Percentiles rank a stretch among this genome's conserved stretches.
phyloP scores from a whole-genome alignment of 768 basidiomycete genomes.

The Russula lepida region DNA sequence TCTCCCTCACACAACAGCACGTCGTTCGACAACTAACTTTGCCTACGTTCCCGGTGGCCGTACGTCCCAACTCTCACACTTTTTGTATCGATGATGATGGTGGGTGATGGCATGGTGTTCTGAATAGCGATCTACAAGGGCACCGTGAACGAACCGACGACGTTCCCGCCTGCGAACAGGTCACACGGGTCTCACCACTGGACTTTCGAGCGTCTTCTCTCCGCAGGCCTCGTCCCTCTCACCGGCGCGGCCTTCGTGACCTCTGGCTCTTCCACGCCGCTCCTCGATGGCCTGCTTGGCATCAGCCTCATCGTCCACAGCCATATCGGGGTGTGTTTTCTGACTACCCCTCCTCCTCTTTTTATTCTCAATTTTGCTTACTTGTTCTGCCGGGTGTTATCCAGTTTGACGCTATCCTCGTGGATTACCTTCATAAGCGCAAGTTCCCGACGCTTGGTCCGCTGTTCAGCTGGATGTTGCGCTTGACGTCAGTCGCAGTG shows the following conservation, averaged over 20 bases:
- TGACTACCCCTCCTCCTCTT: no score
- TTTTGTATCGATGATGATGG: neutral
- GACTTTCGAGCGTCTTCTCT: conserved; percentile 90
- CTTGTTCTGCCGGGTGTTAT: neutral
- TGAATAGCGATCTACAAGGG: conserved; percentile 73
- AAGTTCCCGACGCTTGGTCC: conserved; percentile 85
- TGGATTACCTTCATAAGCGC: conserved; percentile 89
- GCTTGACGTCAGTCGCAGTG: conserved; percentile 68
- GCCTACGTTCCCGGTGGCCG: conserved; percentile 64
- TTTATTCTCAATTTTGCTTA: neutral
- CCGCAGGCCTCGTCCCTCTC: conserved; percentile 82
- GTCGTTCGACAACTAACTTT: conserved; percentile 12
- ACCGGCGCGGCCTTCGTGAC: conserved; percentile 82
- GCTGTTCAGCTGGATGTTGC: conserved; percentile 63
- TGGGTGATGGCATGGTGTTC: neutral
- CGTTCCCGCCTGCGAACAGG: conserved; percentile 76
- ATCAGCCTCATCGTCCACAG: conserved; percentile 87
- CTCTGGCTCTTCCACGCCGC: conserved; percentile 64
- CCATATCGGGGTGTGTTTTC: conserved; percentile 76
- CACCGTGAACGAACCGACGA: conserved; percentile 90
- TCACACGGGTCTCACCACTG: conserved; percentile 85
- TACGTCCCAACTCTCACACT: conserved; percentile 36
- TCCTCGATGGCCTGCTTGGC: conserved; percentile 85
- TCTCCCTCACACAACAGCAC: conserved; percentile 7
- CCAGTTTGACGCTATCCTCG: conserved; percentile 67